These are phyloP conservation scores for Gossypium laxum DNA, from an alignment of 441 rosid genomes.

Conservation along the genomic window DNA sequence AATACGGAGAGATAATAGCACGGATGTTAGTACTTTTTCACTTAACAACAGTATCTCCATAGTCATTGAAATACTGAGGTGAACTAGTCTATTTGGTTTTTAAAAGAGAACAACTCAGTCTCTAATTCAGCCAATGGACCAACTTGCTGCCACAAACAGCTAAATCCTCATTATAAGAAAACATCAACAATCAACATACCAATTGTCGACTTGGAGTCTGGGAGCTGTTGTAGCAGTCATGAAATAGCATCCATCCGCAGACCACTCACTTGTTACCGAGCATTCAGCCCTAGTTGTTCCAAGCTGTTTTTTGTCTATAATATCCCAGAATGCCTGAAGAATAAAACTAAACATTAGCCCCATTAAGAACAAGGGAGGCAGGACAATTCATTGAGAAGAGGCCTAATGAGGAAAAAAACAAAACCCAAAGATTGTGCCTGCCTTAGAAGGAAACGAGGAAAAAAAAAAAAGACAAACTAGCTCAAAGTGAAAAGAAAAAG, in stretches of 20 bases:
- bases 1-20: background rate
- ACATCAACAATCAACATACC: slow-evolving; percentile 37
- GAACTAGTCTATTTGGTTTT: background rate
- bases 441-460: background rate
- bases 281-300: slow-evolving; percentile 77
- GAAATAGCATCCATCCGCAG: slow-evolving; percentile 74
- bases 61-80: background rate
- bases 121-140: background rate
- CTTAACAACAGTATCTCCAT: background rate
- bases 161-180: background rate
- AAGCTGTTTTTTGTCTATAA: slow-evolving; percentile 49
- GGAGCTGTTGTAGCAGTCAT: slow-evolving; percentile 95
- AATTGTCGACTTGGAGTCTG: slow-evolving; percentile 82
- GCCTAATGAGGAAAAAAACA: background rate
- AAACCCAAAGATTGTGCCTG: background rate
- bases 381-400: background rate
- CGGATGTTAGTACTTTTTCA: background rate
- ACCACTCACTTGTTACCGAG: slow-evolving; percentile 86
- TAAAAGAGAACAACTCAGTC: too few species aligned
- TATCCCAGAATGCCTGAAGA: slow-evolving; percentile 83
- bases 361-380: background rate
- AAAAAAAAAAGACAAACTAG: background rate
- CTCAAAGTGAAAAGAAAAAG: background rate
- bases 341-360: slow-evolving; percentile 1
- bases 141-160: background rate